Base-by-base conservation (phyloP, 1,139 yeast genomes). In the Candida sojae region DNA sequence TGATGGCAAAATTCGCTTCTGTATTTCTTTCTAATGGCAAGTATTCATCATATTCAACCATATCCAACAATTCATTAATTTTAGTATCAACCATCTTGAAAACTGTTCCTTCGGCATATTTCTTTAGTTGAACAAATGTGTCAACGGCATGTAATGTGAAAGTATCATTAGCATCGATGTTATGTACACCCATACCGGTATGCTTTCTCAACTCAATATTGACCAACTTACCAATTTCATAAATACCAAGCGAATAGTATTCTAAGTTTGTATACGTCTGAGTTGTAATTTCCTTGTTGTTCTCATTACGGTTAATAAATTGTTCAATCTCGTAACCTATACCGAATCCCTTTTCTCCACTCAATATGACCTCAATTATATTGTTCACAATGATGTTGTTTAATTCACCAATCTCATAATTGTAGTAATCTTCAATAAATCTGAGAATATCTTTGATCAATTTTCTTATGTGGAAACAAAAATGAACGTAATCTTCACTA, bases 181-280 rank as follows among this genome's bases (percentile, higher is more conserved):
- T 72, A 52, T 73, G 69, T 39, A 74, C 66, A n/a, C 79, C 79
- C 49, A 73, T 66, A 7, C 80, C 80, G 2, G 96, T 84, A 38
- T 79, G 75, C 26, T 86, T 66, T 46, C 76, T 62, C 47, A 77
- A 68, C 43, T 71, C 66, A 35, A 70, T 59, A 51, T 75, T 76
- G 31, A 75, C 66, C 51, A 76, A 58, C 43, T 69, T 71, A 6
- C 84, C 84, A 48, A 84, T 70, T 60, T 83, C 86, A 52, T 77
- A 72, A 48, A 82, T 75, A 52, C 86, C 80, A 65, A 73, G 71
- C 50, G 87, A 77, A 64, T 92, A 92, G 66, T 89, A 90, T 60
- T 93, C 97, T 59, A 92, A 73, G 63, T 93, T 91, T 50, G 95
- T 86, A 56, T 88, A 76, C 56, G 90, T 89, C 67, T 93, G 98